phyloP scores from a whole-genome alignment of 2,329 filamentous ascomycete species.

The Sporothrix luriei region DNA sequence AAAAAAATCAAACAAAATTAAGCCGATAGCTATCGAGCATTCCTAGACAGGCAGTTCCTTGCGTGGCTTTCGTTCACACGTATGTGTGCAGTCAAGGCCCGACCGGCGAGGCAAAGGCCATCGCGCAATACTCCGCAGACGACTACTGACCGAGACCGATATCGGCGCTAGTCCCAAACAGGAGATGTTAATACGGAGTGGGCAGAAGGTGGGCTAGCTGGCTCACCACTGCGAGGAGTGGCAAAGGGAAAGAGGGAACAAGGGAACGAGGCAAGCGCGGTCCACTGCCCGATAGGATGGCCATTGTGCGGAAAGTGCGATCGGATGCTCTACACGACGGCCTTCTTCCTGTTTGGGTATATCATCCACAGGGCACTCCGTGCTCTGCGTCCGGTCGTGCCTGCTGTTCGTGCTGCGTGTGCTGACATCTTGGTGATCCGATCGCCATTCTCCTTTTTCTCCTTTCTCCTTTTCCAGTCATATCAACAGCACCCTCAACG shows the following conservation, averaged over 20 bases:
- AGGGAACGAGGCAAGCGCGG: not conserved
- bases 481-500: not conserved
- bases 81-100: not conserved
- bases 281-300: not conserved
- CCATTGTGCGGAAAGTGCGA: conserved; percentile 11
- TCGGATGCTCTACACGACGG: not conserved
- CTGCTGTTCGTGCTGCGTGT: too few relatives aligned
- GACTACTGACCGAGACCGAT: conserved; percentile 11
- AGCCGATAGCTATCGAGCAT: not conserved
- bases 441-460: conserved; percentile 24
- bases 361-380: not conserved
- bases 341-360: conserved; percentile 26
- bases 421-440: not conserved
- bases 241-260: not conserved
- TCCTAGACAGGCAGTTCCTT: not conserved
- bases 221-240: not conserved
- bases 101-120: not conserved
- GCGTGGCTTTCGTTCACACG: not conserved
- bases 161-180: conserved; percentile 15
- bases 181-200: conserved; percentile 14
- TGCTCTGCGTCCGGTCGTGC: not conserved
- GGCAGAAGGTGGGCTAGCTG: not conserved
- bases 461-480: conserved; percentile 23
- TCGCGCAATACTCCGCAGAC: not conserved
- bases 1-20: not conserved